A percentile compares a stretch with the other conserved stretches of the same genome.
phyloP scores from a whole-genome alignment of 2,329 filamentous ascomycete species.

The Phyllosticta citribraziliensis region DNA sequence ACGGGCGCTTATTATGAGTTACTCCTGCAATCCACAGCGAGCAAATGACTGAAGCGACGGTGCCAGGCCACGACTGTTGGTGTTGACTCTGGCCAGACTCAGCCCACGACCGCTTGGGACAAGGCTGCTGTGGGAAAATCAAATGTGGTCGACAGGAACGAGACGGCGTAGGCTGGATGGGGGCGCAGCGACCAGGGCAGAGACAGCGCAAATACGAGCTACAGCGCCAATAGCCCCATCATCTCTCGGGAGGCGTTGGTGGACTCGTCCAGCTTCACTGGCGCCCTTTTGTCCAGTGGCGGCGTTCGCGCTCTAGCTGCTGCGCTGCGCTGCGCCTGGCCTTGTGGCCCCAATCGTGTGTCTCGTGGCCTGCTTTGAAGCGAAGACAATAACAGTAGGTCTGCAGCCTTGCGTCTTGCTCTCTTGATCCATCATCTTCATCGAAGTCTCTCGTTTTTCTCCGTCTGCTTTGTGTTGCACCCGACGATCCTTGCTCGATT shows the following conservation, averaged over 20 bases:
- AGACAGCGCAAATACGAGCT: not conserved
- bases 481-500: not conserved
- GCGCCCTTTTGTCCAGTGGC: no score
- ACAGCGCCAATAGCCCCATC: not conserved
- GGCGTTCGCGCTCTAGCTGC: no score
- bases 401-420: not conserved
- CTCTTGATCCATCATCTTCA: not conserved
- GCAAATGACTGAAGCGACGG: not conserved
- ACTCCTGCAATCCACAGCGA: not conserved
- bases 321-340: not conserved
- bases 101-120: not conserved
- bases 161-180: not conserved
- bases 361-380: not conserved
- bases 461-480: not conserved
- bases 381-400: not conserved
- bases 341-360: not conserved
- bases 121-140: not conserved
- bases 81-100: not conserved
- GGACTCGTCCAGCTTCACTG: not conserved
- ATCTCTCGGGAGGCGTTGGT: not conserved
- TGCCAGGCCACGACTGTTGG: not conserved
- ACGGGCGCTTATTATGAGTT: not conserved
- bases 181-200: not conserved
- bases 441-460: not conserved
- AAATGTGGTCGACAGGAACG: not conserved